Conservation (phyloP, 1,284 basidiomycete species). For the Amylostereum chailletii region DNA sequence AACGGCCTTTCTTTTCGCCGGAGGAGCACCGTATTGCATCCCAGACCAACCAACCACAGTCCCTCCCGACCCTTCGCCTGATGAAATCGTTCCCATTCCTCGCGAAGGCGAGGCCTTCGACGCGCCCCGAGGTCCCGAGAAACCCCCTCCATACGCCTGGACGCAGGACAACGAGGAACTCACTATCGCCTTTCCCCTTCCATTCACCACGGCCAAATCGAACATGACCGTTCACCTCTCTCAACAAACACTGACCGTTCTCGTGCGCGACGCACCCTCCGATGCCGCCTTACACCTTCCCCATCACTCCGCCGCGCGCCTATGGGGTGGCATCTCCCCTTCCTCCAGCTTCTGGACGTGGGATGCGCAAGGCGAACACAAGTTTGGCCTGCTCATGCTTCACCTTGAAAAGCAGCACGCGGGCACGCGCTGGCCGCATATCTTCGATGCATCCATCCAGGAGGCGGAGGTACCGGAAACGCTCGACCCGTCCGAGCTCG, state of each 20-base stretch:
- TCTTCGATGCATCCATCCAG: slow-evolving; percentile 55
- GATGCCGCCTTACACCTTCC: slow-evolving; percentile 36
- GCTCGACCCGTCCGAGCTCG: slow-evolving; percentile 76
- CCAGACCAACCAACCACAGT: slow-evolving; percentile 22
- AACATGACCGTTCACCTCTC: slow-evolving; percentile 65
- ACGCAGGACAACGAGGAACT: slow-evolving; percentile 79
- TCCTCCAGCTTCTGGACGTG: slow-evolving; percentile 82
- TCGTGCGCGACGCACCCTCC: slow-evolving; percentile 32
- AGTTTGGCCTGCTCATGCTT: slow-evolving; percentile 67
- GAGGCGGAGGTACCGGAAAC: slow-evolving; percentile 83
- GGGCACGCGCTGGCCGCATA: slow-evolving; percentile 76
- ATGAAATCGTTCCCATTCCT: slow-evolving; percentile 63
- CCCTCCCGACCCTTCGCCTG: slow-evolving; percentile 45
- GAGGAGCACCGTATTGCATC: slow-evolving; percentile 45
- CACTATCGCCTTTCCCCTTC: slow-evolving; percentile 77
- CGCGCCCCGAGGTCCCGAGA: slow-evolving; percentile 20
- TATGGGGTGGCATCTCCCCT: slow-evolving; percentile 72
- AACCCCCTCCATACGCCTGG: slow-evolving; percentile 82
- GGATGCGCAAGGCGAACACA: slow-evolving; percentile 62
- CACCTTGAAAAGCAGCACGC: slow-evolving; percentile 79
- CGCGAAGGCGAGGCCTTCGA: slow-evolving; percentile 48
- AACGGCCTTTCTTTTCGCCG: slow-evolving; percentile 44
- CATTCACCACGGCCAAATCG: slow-evolving; percentile 53
- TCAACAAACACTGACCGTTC: slow-evolving; percentile 55
- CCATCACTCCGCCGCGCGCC: slow-evolving; percentile 48